Conservation (phyloP, 2,329 filamentous ascomycete genomes). For the Cladosporium velox region DNA sequence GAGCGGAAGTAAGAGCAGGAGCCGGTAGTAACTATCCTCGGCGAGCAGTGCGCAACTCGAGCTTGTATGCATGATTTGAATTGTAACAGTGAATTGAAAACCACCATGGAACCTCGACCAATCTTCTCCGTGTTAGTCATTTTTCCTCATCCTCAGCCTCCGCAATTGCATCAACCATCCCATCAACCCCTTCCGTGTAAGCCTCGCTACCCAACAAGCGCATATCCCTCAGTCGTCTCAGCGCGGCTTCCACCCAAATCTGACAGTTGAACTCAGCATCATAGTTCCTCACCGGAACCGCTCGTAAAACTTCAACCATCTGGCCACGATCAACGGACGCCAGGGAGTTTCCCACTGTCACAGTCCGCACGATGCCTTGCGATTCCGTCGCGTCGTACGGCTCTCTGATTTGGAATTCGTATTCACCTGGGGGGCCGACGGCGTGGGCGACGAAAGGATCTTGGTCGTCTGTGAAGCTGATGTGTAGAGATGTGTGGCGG, state of each 20-base stretch:
- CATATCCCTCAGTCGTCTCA: constrained; percentile 15
- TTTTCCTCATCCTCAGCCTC: constrained; percentile 14
- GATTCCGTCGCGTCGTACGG: neutral
- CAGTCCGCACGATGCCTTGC: constrained; percentile 3
- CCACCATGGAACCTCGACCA: no score
- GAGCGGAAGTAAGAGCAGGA: no score
- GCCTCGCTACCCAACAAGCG: constrained; percentile 6
- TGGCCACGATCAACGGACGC: neutral
- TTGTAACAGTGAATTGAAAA: neutral
- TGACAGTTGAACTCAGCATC: constrained; percentile 24
- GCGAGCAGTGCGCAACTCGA: neutral
- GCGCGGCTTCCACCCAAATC: constrained; percentile 22
- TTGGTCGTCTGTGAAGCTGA: constrained; percentile 18
- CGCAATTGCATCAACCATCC: constrained; percentile 23
- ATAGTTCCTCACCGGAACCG: constrained; percentile 19
- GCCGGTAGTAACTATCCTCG: no score
- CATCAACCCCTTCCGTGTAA: constrained; percentile 22
- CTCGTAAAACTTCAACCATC: constrained; percentile 10
- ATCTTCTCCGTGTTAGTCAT: neutral
- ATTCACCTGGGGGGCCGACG: constrained; percentile 17
- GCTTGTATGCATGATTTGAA: neutral
- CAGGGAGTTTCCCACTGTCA: constrained; percentile 13
- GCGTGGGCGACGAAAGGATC: constrained; percentile 13
- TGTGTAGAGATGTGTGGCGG: constrained; percentile 23
- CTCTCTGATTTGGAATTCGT: constrained; percentile 15